These are phyloP conservation scores for Lactarius quietus DNA, from an alignment of 768 basidiomycete genomes.

Conservation along the genomic window DNA sequence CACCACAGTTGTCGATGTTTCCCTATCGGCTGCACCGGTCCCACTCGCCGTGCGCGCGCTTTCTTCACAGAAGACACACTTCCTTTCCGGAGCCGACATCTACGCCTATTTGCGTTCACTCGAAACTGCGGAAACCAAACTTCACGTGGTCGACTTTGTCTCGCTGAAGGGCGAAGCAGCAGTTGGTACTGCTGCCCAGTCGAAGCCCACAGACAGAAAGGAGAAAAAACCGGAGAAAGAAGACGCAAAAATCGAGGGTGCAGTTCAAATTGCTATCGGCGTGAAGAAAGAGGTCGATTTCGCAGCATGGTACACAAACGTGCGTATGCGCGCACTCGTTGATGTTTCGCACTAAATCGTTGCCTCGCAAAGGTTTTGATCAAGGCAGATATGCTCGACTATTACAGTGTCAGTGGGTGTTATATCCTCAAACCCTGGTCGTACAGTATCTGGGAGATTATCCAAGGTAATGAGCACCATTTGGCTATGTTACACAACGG, in stretches of 20 bases:
- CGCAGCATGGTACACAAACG: slow-evolving; percentile 89
- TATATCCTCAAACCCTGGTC: slow-evolving; percentile 99
- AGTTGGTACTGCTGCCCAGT: slow-evolving; percentile 31
- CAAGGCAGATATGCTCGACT: slow-evolving; percentile 98
- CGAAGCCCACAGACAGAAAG: slow-evolving; percentile 36
- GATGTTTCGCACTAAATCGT: slow-evolving; percentile 14
- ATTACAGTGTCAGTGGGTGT: slow-evolving; percentile 97
- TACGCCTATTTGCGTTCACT: slow-evolving; percentile 65
- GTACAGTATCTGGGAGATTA: slow-evolving; percentile 94
- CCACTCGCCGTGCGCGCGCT: slow-evolving; percentile 73
- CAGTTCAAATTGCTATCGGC: slow-evolving; percentile 89
- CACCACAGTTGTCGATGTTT: slow-evolving; percentile 70
- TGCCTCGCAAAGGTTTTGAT: slow-evolving; percentile 69
- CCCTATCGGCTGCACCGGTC: slow-evolving; percentile 65
- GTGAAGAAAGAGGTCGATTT: slow-evolving; percentile 97
- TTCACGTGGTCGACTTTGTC: slow-evolving; percentile 73
- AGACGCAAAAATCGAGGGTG: slow-evolving; percentile 79
- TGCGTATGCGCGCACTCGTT: slow-evolving; percentile 36
- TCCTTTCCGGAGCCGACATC: slow-evolving; percentile 78
- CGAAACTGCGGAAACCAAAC: slow-evolving; percentile 59
- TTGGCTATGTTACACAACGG: not conserved
- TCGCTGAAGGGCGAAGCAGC: slow-evolving; percentile 50
- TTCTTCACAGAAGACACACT: slow-evolving; percentile 66
- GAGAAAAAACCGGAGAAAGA: slow-evolving; percentile 52
- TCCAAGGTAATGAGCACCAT: slow-evolving; percentile 62